Evolutionary conservation across 75 land plant species (phyloP), one percentile per base, ranked within the genome.

Genomic region (Sequoia sempervirens): DNA sequence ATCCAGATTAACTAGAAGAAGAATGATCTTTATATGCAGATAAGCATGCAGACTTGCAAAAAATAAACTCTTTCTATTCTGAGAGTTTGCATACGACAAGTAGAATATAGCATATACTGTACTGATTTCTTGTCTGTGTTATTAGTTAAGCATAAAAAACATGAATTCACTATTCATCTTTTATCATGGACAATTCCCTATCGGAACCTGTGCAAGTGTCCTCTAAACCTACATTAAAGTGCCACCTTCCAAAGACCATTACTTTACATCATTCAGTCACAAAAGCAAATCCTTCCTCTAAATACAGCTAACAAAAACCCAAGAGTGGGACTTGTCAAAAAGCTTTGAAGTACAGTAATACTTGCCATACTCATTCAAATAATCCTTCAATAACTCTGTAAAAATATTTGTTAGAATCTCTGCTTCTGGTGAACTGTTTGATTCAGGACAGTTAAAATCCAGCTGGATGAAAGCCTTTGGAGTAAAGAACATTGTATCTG

Each of bases 311-410:
- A 43, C 10, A 37, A 32, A 76, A 76, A 40, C 0, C 46, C 11
- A 43, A 76, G 79, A 43, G 26, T 9, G 11, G 43, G 9, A 2
- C 2, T 41, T 76, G 7, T 76, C 43, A 76, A 12, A 20, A 76
- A 6, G 3, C 26, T 46, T 30, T 17, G 36, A 10, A 52, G 84
- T 28, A 40, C n/a, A 12, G 32, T 83, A 18, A 56, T 70, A 50
- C 90, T 89, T 86, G 93, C 99, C 99, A 86, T 94, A 93, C 86
- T 94, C 97, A 92, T 97, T 97, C 86, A 97, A 82, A 84, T 96
- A 95, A 87, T 97, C 99, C 88, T 91, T 85, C 61, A 95, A 81
- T 83, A 97, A 89, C 54, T 87, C 84, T 41, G 96, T 86, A 83
- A 96, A 97, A 73, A 94, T 90, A 17, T 92, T 84, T 36, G 96